These are phyloP conservation scores for Draba incana DNA, from an alignment of 345 rosid species.

Conservation along the genomic window DNA sequence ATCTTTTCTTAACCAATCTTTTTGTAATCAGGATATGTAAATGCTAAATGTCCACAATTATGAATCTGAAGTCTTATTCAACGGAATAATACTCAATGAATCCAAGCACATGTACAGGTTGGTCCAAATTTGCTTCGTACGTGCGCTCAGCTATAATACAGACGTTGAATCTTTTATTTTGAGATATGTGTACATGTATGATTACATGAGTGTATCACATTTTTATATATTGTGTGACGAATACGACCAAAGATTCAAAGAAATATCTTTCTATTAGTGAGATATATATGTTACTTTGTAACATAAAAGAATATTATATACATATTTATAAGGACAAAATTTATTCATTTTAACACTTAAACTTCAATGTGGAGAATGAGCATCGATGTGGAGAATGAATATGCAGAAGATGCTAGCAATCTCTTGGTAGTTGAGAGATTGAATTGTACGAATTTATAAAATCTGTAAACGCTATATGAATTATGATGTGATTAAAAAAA, in stretches of 20 bases:
- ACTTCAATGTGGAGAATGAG: background rate
- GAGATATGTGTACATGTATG: too few species aligned
- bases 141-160: slow-evolving; percentile 37
- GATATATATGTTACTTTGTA: too few species aligned
- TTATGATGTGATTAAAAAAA: background rate
- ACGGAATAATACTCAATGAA: slow-evolving; percentile 15
- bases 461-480: background rate
- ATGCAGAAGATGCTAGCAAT: background rate
- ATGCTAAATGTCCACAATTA: slow-evolving; percentile 17
- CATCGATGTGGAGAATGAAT: too few species aligned
- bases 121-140: slow-evolving; percentile 39
- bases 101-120: slow-evolving; percentile 69
- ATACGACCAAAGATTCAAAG: too few species aligned
- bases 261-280: too few species aligned
- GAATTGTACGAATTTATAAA: slow-evolving; percentile 1
- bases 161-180: slow-evolving; percentile 11
- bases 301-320: too few species aligned
- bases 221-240: too few species aligned
- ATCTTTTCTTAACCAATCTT: background rate
- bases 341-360: too few species aligned
- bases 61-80: slow-evolving; percentile 10
- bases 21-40: slow-evolving; percentile 1
- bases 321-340: too few species aligned
- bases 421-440: slow-evolving; percentile 6
- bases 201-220: too few species aligned